Evolutionary conservation across 169 alveolate genomes (phyloP), one percentile per base, ranked within the genome.

Genomic region (Cardiosporidium cionae): DNA sequence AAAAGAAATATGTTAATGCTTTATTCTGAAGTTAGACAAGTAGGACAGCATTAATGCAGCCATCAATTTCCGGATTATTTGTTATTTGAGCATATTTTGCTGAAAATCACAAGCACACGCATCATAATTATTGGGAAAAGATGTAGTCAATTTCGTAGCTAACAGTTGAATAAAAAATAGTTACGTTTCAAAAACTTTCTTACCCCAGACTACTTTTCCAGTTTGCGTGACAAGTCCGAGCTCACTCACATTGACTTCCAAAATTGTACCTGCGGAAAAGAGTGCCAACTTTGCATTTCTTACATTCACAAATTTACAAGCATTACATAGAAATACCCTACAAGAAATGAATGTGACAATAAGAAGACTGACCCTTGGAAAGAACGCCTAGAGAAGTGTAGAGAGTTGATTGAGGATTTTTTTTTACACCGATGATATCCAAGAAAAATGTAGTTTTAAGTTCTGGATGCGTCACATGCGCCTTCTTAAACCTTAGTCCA

Each of bases 141-240:
- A n/a, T n/a, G n/a, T n/a, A n/a, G n/a, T n/a, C n/a, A n/a, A n/a
- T n/a, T n/a, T n/a, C n/a, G n/a, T n/a, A n/a, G n/a, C n/a, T 9
- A 0, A 67, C 9, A 67, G 28, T 29, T 67, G 36, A 16, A 67
- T 67, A 67, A 0, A 67, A 67, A 1, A 1, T 63, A 5, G 22
- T 31, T 63, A 63, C 1, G 1, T 63, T 16, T 1, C 7, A 29
- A 58, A 3, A 32, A 28, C 84, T n/a, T n/a, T n/a, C n/a, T 95
- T 94, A 65, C 98, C 99, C 99, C 99, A 97, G 31, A 97, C 97
- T 25, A 97, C 98, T 80, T 97, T 96, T 66, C 99, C 99, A 22
- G 98, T 93, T 76, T 94, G 97, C 29, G 99, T 97, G 52, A 97
- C 99, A 3, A 97, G 90, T 2, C 99, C 99, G 80, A 97, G 79